Base-by-base conservation (phyloP, 495 filamentous ascomycete genomes). In the Lasiosphaeria hispida region DNA sequence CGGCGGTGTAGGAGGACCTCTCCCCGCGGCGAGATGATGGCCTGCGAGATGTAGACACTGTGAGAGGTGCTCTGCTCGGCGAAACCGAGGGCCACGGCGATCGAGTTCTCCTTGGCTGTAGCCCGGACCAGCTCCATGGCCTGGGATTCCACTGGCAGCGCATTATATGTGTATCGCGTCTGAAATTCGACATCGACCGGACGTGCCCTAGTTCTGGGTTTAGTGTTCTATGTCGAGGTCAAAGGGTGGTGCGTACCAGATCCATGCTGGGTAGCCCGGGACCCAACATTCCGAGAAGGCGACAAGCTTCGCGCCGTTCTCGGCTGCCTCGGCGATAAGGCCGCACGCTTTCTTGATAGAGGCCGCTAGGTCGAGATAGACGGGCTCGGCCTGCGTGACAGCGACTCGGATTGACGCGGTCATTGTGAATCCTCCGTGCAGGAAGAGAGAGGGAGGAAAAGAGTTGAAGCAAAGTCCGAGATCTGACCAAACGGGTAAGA, bases 41-140 rank as follows among this genome's bases (percentile, higher is more conserved):
- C 73, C 62, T 87, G 83, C 0, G 83, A 66, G 48, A 85, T 85
- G 63, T 85, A 86, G 2, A 85, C 57, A 6, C 76, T 77, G 57
- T 75, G 53, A 11, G 72, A 62, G 9, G 62, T 63, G 35, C 63
- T 68, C 15, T 72, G 68, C 55, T 87, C 84, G 0, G 80, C 77
- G 64, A 83, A 85, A 0, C 84, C 82, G 0, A 86, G 59, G 7
- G 67, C 65, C 0, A 85, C 79, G n/a, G 65, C 67, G 18, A 85
- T 82, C 0, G 63, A 57, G 64, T 80, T 60, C 30, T 69, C 63
- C 7, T 60, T 63, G 5, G 81, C 83, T 7, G 67, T 60, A 2
- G 52, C 48, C 6, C 71, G 66, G 53, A 87, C 77, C 5, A 58
- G 58, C 0, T 61, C 53, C 77, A 86, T 83, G 43, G 85, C 67